phyloP scores from a whole-genome alignment of 768 basidiomycete species.

The Amanita brunnescens region DNA sequence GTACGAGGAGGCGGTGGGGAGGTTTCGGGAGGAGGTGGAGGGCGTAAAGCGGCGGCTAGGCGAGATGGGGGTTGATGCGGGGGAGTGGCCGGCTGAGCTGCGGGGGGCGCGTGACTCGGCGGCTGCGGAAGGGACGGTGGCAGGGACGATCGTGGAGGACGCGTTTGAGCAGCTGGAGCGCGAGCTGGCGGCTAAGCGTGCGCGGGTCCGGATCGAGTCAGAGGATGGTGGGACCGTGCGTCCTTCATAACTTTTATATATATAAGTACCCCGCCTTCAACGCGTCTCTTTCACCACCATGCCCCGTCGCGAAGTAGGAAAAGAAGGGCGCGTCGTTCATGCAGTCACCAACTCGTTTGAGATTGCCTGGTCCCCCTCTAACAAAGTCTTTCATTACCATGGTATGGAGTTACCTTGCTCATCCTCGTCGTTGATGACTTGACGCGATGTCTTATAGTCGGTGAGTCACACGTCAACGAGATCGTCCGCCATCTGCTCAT shows the following conservation, averaged over 20 bases:
- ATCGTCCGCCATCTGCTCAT: background rate
- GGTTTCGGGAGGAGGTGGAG: conserved; percentile 49
- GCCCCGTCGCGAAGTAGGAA: background rate
- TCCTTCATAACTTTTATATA: background rate
- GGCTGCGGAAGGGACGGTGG: too few relatives aligned
- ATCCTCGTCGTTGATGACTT: background rate
- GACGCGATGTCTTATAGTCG: background rate
- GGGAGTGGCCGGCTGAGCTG: conserved; percentile 59
- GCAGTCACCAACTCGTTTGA: conserved; percentile 3
- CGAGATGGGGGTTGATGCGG: conserved; percentile 38
- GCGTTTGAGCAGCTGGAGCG: conserved; percentile 72
- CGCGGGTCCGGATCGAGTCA: background rate
- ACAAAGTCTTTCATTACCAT: conserved; percentile 3
- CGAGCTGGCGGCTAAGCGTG: conserved; percentile 41
- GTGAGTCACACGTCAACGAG: background rate
- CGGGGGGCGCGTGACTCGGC: conserved; percentile 13
- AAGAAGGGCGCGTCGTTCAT: background rate
- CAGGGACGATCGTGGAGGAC: conserved; percentile 34
- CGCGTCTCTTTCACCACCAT: background rate
- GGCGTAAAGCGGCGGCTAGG: conserved; percentile 42
- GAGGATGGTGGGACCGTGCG: background rate
- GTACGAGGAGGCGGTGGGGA: conserved; percentile 64
- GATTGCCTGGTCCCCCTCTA: background rate
- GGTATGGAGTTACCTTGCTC: background rate
- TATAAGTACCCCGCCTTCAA: background rate